Conservation (phyloP, 2,329 filamentous ascomycete genomes). For the Diaporthe vexans region DNA sequence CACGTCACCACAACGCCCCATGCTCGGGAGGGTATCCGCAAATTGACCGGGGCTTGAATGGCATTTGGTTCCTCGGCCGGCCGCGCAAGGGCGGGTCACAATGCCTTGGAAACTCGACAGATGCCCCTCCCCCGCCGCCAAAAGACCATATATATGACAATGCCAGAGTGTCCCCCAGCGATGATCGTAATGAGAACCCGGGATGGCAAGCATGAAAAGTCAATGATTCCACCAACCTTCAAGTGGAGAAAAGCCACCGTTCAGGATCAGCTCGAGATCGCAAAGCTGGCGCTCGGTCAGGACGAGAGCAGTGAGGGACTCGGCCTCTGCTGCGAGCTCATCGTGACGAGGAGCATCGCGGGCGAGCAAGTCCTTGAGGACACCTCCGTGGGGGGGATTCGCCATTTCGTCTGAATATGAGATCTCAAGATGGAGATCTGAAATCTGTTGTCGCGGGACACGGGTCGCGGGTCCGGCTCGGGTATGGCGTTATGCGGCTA, state of each 20-base stretch:
- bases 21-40: constrained; percentile 22
- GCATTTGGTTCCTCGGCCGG: constrained; percentile 12
- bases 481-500: constrained; percentile 33
- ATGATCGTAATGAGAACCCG: background rate
- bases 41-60: constrained; percentile 30
- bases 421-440: constrained; percentile 24
- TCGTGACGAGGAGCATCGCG: constrained; percentile 88
- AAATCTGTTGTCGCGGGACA: constrained; percentile 14
- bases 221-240: constrained; percentile 78
- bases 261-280: constrained; percentile 97
- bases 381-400: constrained; percentile 85
- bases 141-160: background rate
- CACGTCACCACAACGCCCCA: constrained; percentile 30
- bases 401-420: constrained; percentile 64
- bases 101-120: constrained; percentile 27
- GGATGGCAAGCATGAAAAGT: background rate
- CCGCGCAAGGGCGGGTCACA: constrained; percentile 37
- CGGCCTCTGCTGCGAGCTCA: constrained; percentile 86
- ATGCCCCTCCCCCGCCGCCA: constrained; percentile 35
- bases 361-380: constrained; percentile 97
- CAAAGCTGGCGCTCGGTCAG: constrained; percentile 96
- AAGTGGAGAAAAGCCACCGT: constrained; percentile 96
- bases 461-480: constrained; percentile 31
- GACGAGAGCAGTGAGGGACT: constrained; percentile 85
- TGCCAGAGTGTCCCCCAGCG: constrained; percentile 7